These are phyloP conservation scores for Gymnopilus junonius DNA, from an alignment of 768 basidiomycete genomes.

Conservation along the genomic window DNA sequence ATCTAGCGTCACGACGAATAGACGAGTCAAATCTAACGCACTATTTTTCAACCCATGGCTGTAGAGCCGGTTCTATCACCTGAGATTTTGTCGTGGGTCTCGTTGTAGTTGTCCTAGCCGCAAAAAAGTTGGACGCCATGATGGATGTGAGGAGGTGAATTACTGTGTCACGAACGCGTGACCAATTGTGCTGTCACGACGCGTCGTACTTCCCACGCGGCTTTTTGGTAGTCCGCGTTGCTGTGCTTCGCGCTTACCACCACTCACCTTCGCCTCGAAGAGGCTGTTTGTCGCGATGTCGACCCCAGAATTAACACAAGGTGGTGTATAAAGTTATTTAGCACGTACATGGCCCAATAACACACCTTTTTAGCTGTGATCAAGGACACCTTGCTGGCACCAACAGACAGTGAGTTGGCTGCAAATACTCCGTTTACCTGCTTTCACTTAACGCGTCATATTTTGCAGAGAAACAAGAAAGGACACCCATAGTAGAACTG, in stretches of 20 bases:
- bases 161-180: slow-evolving; percentile 54
- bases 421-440: slow-evolving; percentile 22
- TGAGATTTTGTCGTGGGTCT: slow-evolving; percentile 50
- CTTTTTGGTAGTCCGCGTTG: slow-evolving; percentile 20
- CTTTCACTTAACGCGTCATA: slow-evolving; percentile 30
- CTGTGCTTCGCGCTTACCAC: slow-evolving; percentile 18
- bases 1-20: slow-evolving; percentile 1
- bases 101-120: slow-evolving; percentile 44
- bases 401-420: slow-evolving; percentile 35
- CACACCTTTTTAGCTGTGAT: slow-evolving; percentile 10
- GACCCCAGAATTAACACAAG: slow-evolving; percentile 36
- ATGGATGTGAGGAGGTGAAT: slow-evolving; percentile 4
- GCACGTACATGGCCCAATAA: background rate
- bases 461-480: slow-evolving; percentile 41
- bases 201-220: slow-evolving; percentile 40
- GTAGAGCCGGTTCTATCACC: slow-evolving; percentile 57
- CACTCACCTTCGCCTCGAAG: slow-evolving; percentile 26
- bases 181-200: slow-evolving; percentile 45
- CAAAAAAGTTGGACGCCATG: slow-evolving; percentile 69
- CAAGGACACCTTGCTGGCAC: slow-evolving; percentile 7
- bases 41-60: slow-evolving; percentile 99
- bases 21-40: slow-evolving; percentile 39
- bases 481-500: slow-evolving; percentile 57
- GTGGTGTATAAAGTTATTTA: slow-evolving; percentile 23
- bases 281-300: slow-evolving; percentile 41